phyloP scores from a whole-genome alignment of 2,329 filamentous ascomycete genomes.

The Leptographium lundbergii region DNA sequence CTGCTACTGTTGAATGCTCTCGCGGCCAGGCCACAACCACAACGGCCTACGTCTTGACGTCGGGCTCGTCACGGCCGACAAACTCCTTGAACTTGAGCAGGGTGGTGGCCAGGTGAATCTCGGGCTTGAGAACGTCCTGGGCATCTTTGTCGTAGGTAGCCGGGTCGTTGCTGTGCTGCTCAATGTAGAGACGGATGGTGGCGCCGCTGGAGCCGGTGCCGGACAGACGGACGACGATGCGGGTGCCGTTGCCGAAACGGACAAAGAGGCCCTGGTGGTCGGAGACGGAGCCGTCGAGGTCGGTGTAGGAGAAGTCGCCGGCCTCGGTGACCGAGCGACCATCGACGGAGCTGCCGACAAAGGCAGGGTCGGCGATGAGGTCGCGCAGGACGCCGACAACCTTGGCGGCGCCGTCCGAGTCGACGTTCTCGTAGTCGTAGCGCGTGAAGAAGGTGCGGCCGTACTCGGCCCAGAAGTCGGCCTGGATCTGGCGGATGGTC shows the following conservation, averaged over 20 bases:
- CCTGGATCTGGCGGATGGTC: constrained; percentile 91
- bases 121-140: constrained; percentile 86
- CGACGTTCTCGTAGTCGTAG: constrained; percentile 95
- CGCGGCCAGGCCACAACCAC: background rate
- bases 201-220: constrained; percentile 92
- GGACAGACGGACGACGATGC: constrained; percentile 88
- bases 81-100: constrained; percentile 90
- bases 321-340: constrained; percentile 80
- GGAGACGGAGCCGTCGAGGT: constrained; percentile 91
- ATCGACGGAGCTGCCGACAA: constrained; percentile 70
- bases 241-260: constrained; percentile 86
- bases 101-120: constrained; percentile 72
- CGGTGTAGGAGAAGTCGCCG: constrained; percentile 95
- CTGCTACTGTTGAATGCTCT: background rate
- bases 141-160: constrained; percentile 70
- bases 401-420: constrained; percentile 82
- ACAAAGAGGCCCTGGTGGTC: constrained; percentile 94
- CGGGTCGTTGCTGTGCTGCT: constrained; percentile 80
- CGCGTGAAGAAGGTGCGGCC: constrained; percentile 98
- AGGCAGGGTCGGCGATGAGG: constrained; percentile 59
- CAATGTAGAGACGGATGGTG: constrained; percentile 92
- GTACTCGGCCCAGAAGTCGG: constrained; percentile 93
- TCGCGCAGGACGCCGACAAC: constrained; percentile 71
- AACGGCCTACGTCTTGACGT: constrained; percentile 72
- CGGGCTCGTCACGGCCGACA: constrained; percentile 81